These are phyloP conservation scores for Leccinum fibrillosum DNA, from an alignment of 768 basidiomycete genomes.

Conservation along the genomic window DNA sequence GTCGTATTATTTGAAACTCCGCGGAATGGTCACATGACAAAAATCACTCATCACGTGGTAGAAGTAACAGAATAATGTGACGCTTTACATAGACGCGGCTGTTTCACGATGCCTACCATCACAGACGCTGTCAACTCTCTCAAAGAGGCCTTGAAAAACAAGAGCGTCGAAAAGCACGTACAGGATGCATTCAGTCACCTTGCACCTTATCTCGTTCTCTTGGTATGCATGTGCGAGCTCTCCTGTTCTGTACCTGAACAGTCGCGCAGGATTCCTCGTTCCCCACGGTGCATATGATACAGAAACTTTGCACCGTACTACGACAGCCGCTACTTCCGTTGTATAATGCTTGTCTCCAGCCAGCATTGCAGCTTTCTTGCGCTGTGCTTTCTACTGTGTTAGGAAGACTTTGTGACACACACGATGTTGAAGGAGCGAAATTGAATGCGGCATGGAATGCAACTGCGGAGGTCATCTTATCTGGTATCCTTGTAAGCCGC, in stretches of 20 bases:
- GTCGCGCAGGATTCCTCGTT: conserved; percentile 36
- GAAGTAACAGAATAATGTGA: not conserved
- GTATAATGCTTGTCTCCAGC: conserved; percentile 37
- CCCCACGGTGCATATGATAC: conserved; percentile 35
- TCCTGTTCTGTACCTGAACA: not conserved
- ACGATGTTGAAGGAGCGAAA: conserved; percentile 17
- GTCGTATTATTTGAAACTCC: conserved; percentile 21
- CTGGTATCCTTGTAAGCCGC: conserved; percentile 47
- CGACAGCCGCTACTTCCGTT: conserved; percentile 43
- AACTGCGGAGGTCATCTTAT: conserved; percentile 44
- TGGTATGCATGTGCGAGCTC: conserved; percentile 34
- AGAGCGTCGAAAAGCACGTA: conserved; percentile 27
- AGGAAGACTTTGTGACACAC: conserved; percentile 34
- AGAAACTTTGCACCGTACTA: conserved; percentile 39
- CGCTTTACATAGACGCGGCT: not conserved
- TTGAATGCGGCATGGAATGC: conserved; percentile 41
- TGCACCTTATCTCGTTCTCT: conserved; percentile 39
- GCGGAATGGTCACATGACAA: conserved; percentile 26
- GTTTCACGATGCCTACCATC: conserved; percentile 23
- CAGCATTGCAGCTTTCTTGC: conserved; percentile 40
- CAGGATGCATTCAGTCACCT: conserved; percentile 38
- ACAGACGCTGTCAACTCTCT: conserved; percentile 32
- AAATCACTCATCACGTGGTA: conserved; percentile 30
- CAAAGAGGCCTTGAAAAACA: conserved; percentile 27
- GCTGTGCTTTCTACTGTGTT: conserved; percentile 40